Base-by-base conservation (phyloP, 257 asterid genomes). In the Solanum clarkiae region DNA sequence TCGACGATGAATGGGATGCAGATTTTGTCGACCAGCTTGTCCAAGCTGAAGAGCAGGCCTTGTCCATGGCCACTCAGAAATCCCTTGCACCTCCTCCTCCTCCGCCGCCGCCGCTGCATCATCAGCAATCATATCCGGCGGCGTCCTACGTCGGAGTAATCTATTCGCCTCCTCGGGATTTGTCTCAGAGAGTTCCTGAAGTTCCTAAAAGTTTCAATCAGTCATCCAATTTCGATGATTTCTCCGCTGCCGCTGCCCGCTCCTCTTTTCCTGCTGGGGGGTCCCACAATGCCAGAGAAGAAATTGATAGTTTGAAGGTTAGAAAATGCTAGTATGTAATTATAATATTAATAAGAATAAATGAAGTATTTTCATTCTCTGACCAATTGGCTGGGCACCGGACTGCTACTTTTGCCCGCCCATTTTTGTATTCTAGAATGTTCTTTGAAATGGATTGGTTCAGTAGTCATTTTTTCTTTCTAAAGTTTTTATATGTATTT, bases 81-180 rank as follows among this genome's bases (percentile, higher is more conserved):
- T 14, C 32, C 80, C 80, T 86, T 26, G 84, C 87, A 5, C 57
- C 87, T 3, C 87, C 24, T 1, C 87, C 82, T 7, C 90, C 91
- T 22, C 77, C 85, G 12, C 87, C 77, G 12, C 87, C 77, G 5
- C 84, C 40, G 2, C 85, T 80, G 65, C 84, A 69, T 44, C 88
- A 85, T 44, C 85, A 72, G 56, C 53, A 60, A 51, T 40, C 62
- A 11, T 85, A 12, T n/a, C 13, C 85, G 45, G 26, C 86, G 63
- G 83, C 79, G 66, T 69, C 51, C 49, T 32, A 60, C 66, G 55
- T 5, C 81, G 88, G 72, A 16, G 47, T 86, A 85, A 91, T 87
- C 84, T 89, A 90, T 83, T 93, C 98, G 14, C 99, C 98, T 81
- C 99, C 99, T 66, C 93, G 94, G 54, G 91, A 92, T 86, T 88